phyloP scores from a whole-genome alignment of 768 basidiomycete genomes.

The Trametes coccinea region DNA sequence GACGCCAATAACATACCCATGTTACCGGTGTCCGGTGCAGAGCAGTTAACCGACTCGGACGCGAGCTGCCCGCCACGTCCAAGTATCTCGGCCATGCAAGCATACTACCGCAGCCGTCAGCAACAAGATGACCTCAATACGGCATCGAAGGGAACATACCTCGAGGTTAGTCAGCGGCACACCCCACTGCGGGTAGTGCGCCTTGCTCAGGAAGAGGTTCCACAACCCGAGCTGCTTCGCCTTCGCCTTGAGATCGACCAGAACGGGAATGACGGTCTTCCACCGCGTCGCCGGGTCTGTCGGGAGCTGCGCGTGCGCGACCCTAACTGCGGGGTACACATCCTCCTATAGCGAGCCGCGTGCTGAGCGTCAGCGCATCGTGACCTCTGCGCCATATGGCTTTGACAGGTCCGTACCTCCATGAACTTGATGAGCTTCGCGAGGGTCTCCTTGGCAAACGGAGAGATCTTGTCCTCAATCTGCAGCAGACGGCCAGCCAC shows the following conservation, averaged over 20 bases:
- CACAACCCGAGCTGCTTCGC: constrained; percentile 90
- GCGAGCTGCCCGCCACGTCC: constrained; percentile 82
- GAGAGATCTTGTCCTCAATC: constrained; percentile 93
- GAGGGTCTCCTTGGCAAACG: constrained; percentile 84
- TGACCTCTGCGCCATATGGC: background rate
- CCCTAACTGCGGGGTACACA: constrained; percentile 72
- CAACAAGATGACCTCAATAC: background rate
- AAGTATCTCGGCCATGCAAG: constrained; percentile 95
- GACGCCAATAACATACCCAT: constrained; percentile 67
- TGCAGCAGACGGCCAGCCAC: constrained; percentile 31
- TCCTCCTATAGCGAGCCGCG: constrained; percentile 61
- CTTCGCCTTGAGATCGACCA: constrained; percentile 83
- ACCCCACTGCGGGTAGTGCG: constrained; percentile 87
- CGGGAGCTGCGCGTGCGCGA: constrained; percentile 84
- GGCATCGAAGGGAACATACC: constrained; percentile 43
- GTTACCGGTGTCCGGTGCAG: constrained; percentile 97
- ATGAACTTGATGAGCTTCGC: constrained; percentile 83
- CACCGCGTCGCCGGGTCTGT: constrained; percentile 72
- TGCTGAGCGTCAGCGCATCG: background rate
- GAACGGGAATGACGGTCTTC: constrained; percentile 79
- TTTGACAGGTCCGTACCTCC: constrained; percentile 50
- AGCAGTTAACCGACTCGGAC: constrained; percentile 88
- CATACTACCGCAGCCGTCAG: constrained; percentile 60
- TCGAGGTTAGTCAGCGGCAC: constrained; percentile 93
- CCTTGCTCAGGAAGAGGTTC: constrained; percentile 96